Base-by-base conservation (phyloP, 2,329 filamentous ascomycete species). In the Cryphonectria nitschkei region DNA sequence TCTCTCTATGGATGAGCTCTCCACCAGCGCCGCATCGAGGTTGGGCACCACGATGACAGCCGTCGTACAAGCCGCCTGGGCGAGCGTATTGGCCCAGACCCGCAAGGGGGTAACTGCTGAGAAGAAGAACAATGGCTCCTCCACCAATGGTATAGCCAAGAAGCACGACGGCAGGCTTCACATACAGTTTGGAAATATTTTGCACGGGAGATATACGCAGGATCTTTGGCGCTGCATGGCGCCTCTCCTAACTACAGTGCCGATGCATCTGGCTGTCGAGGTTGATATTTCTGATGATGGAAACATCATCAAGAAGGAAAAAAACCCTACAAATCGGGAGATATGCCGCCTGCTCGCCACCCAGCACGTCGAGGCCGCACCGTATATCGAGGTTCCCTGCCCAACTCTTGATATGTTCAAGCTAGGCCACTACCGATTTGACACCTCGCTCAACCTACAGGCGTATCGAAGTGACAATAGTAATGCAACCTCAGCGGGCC, bases 331-430 rank as follows among this genome's bases (percentile, higher is more conserved):
- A 19, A 61, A 61, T 32, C 56, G 56, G 3, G 9, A 61, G 29
- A 34, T 61, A 1, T 61, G 56, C 32, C 14, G 22, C 56, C 3
- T 5, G 29, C 56, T 61, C 14, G 56, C 34, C 6, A 19, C 32
- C 65, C 70, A 73, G 68, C 68, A 70, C 68, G 46, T 65, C 37
- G 68, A 72, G 32, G 63, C 69, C 46, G 63, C 67, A 61, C 67
- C 70, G n/a, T 63, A 70, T 56, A 61, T 71, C 19, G 70, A 73
- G 62, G 68, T 70, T 54, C 70, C 72, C 4, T 72, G 70, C 54
- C 72, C 72, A 32, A 73, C 72, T 6, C 62, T 61, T 14, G 43
- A 46, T 4, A 46, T 46, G 43, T 46, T 46, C 43, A 46, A 46
- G 43, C 43, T 46, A 6, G 43, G 43, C 14, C 43, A 46, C 43